Evolutionary conservation across 1,139 yeast genomes (phyloP), one percentile per base, ranked within the genome.

Genomic region (Blastobotrys aristatus): DNA sequence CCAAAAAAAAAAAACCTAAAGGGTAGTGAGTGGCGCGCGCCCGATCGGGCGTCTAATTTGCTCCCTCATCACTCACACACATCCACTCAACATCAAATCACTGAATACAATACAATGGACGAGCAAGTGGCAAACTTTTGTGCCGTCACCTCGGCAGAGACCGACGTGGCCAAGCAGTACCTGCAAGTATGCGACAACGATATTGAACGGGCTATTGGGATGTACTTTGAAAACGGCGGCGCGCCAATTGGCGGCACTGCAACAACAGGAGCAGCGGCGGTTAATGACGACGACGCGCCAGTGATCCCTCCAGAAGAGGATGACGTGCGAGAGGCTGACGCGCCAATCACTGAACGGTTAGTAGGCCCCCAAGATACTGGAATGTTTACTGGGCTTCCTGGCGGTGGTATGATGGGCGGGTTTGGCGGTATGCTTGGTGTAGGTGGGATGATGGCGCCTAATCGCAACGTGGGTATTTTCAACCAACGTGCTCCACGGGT

Each of bases 61-160:
- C 13, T 13, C 30, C 13, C n/a, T 31, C 34, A n/a, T 13, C 18
- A 6, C 20, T 21, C 4, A n/a, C n/a, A n/a, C n/a, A n/a, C 40
- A 22, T 21, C 40, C 6, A 2, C 20, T 14, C 31, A 7, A 22
- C 31, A n/a, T 26, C 17, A 26, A 16, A 3, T 36, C 18, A 20
- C 16, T 16, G 16, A 16, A 11, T 29, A 10, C 20, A 27, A 29
- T 13, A 29, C 18, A 48, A 54, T 54, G 39, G 76, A 74, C 49
- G 88, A 80, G 48, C 68, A 74, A 40, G 70, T 86, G 29, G 82
- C 84, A 18, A 79, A 83, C 29, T 92, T 92, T 65, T 73, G 90
- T 63, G 92, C 94, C 31, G 84, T 94, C 48, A 89, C 98, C 0
- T 88, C 88, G 17, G 78, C 80, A 2, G 94, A 86, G 61, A 74